Evolutionary conservation across 2,329 filamentous ascomycete species (phyloP).

Genomic region (Didymella lethalis): DNA sequence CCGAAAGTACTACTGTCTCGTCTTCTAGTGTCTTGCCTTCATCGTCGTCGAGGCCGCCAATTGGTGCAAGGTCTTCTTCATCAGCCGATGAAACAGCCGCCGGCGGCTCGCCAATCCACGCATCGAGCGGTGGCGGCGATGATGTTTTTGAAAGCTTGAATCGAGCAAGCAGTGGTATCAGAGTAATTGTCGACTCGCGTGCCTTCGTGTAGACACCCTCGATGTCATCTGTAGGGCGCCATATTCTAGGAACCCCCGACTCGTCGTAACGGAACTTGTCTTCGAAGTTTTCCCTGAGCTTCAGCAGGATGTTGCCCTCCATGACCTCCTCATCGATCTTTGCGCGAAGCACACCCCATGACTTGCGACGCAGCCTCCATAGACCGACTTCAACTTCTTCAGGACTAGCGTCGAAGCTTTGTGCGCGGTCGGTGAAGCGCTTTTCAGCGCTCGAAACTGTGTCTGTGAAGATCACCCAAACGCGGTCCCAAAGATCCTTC

Average conservation of each 20-base stretch:
- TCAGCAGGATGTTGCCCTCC: constrained; percentile 94
- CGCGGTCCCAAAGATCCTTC: constrained; percentile 92
- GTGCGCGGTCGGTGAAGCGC: constrained; percentile 85
- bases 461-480: constrained; percentile 85
- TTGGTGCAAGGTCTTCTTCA: constrained; percentile 87
- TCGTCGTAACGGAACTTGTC: constrained; percentile 99
- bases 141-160: constrained; percentile 81
- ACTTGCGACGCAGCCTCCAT: constrained; percentile 92
- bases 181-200: constrained; percentile 86
- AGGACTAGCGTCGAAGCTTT: constrained; percentile 89
- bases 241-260: constrained; percentile 91
- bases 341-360: constrained; percentile 87
- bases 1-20: constrained; percentile 93
- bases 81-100: constrained; percentile 78
- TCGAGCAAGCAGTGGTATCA: constrained; percentile 86
- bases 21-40: constrained; percentile 94
- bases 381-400: constrained; percentile 92
- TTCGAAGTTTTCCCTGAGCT: constrained; percentile 97
- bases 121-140: constrained; percentile 79
- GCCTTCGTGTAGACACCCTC: constrained; percentile 94
- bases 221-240: constrained; percentile 96
- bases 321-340: constrained; percentile 98
- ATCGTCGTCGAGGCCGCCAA: constrained; percentile 93
- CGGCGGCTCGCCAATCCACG: constrained; percentile 83
- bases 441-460: constrained; percentile 86